Base-by-base conservation (phyloP, 106 monocot species). In the Platanthera guangdongensis region DNA sequence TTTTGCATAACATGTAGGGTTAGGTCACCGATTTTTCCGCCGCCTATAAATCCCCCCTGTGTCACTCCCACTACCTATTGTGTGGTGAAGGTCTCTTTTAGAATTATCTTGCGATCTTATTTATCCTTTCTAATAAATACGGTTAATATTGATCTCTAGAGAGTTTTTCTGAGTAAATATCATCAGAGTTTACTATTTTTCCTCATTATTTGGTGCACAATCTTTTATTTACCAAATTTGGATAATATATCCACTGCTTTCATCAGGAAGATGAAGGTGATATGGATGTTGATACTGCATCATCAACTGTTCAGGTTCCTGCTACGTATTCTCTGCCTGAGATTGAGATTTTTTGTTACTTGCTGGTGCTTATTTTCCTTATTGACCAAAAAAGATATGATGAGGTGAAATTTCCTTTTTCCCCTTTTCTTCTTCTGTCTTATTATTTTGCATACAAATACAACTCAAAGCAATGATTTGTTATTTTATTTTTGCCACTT, bases 311-410 rank as follows among this genome's bases (percentile, higher is more conserved):
- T 68, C 99, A 86, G 76, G 79, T 68, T 76, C 78, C 85, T 57
- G 47, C 76, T 2, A 99, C 90, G 73, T 78, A 99, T 78, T 52
- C 81, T n/a, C 63, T 90, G 13, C 99, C 99, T 12, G 99, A 99
- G 78, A 75, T 99, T 75, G 99, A 99, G 76, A 94, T 99, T 1
- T 99, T 92, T 79, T 94, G 94, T 72, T 99, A 94, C 82, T 80
- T 99, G 78, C 88, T 99, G 80, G 94, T 92, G 47, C 78, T 99
- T 50, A 94, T 99, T 80, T 99, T 88, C 77, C 81, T 99, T 51
- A 94, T 99, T 77, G 99, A 99, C 32, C 84, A 90, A 63, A 99
- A 99, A 81, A 83, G 57, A 86, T 99, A 92, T 54, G 74, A 90
- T 78, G 88, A 90, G 99, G 99, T 99, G 79, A 25, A 15, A 67